These are phyloP conservation scores for Mucor circinelloides DNA, from an alignment of 371 early-diverging fungal genomes.

Conservation along the genomic window DNA sequence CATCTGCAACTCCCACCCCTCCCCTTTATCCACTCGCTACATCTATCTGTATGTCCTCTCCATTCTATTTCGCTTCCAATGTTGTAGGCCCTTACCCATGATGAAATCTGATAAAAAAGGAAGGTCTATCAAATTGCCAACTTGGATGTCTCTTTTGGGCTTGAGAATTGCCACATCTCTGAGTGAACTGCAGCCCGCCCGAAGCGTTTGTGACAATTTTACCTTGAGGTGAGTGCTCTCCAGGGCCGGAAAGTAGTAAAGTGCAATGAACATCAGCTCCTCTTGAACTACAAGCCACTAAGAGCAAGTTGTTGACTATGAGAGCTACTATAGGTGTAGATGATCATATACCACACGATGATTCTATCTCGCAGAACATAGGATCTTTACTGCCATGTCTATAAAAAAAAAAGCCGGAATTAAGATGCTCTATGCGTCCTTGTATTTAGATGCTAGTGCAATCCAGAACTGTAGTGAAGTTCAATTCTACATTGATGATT, in stretches of 20 bases:
- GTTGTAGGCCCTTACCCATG: constrained; percentile 26
- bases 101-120: constrained; percentile 36
- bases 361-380: too few species aligned
- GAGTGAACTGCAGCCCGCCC: neutral
- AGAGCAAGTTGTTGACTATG: too few species aligned
- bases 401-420: too few species aligned
- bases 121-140: constrained; percentile 26
- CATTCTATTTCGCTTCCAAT: neutral
- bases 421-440: too few species aligned
- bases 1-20: neutral
- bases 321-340: too few species aligned
- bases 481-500: too few species aligned
- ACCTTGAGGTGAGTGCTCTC: neutral
- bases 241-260: neutral
- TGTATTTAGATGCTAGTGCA: too few species aligned
- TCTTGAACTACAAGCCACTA: neutral
- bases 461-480: too few species aligned
- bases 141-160: constrained; percentile 24
- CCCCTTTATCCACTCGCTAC: neutral
- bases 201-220: neutral
- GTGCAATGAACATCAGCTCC: neutral
- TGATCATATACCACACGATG: too few species aligned
- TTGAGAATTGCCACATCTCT: neutral
- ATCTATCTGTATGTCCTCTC: neutral
- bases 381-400: too few species aligned